phyloP scores from a whole-genome alignment of 208 protist genomes.

The Acanthamoeba castellanii region DNA sequence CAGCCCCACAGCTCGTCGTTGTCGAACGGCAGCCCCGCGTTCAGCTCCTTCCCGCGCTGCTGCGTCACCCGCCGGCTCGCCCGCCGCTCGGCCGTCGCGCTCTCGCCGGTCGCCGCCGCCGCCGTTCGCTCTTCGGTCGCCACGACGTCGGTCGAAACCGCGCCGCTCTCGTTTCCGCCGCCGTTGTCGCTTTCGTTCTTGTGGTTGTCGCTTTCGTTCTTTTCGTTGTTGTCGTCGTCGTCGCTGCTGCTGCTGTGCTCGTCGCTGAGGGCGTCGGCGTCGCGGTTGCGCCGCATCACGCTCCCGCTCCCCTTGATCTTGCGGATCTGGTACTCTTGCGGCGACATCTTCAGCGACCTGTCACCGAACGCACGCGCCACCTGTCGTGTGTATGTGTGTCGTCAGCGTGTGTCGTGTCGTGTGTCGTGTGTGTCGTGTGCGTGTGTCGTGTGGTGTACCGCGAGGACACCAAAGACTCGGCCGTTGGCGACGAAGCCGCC shows the following conservation, averaged over 20 bases:
- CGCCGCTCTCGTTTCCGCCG: not conserved
- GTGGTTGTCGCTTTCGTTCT: not conserved
- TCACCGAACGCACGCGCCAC: slow-evolving; percentile 4
- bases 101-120: not conserved
- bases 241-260: not conserved
- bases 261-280: not conserved
- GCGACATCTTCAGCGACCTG: not conserved
- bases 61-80: not conserved
- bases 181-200: not conserved
- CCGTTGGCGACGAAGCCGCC: slow-evolving; percentile 48
- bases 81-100: too few relatives aligned
- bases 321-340: not conserved
- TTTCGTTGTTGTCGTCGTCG: not conserved
- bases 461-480: slow-evolving; percentile 36
- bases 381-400: not conserved
- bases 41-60: not conserved
- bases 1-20: slow-evolving; percentile 20
- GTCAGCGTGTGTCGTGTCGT: not conserved
- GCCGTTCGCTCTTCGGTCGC: too few relatives aligned
- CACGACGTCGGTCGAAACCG: not conserved
- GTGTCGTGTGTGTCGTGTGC: not conserved
- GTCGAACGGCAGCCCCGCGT: not conserved
- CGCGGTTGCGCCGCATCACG: not conserved
- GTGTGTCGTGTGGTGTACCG: not conserved
- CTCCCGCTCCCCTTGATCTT: not conserved